Conservation (phyloP, 352 stramenopile genomes). For the Phytophthora cactorum region DNA sequence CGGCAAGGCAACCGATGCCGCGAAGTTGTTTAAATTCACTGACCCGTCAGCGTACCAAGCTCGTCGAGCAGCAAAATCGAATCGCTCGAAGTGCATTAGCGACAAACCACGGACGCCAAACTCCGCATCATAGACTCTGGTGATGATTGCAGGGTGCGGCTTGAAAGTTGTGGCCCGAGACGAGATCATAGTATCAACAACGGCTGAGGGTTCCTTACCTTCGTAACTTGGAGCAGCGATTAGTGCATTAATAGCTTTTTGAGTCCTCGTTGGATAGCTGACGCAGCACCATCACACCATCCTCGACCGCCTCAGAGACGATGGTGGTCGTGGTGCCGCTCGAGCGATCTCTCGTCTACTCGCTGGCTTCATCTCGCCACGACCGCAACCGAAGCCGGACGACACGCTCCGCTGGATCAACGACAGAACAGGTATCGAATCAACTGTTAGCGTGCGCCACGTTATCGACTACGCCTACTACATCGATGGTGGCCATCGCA, state of each 20-base stretch:
- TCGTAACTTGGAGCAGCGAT: not conserved
- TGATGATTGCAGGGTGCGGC: constrained; percentile 15
- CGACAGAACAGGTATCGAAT: too few species aligned
- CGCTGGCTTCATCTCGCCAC: too few species aligned
- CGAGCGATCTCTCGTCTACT: too few species aligned
- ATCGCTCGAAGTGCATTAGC: constrained; percentile 18
- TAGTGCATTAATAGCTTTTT: not conserved
- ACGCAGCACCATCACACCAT: too few species aligned
- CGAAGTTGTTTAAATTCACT: constrained; percentile 16
- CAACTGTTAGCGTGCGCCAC: too few species aligned
- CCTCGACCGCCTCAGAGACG: too few species aligned
- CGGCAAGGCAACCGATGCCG: not conserved
- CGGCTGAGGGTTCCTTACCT: constrained; percentile 7
- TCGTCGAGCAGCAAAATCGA: constrained; percentile 11
- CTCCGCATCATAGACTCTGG: constrained; percentile 3
- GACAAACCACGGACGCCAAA: constrained; percentile 7
- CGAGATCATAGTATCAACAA: constrained; percentile 17
- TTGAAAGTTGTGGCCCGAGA: constrained; percentile 16
- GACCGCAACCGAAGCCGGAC: too few species aligned
- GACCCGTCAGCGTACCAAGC: constrained; percentile 13
- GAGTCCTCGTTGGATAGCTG: not conserved
- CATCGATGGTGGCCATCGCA: too few species aligned
- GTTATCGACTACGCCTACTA: too few species aligned
- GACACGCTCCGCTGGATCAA: too few species aligned
- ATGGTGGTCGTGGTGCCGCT: too few species aligned